Conservation (phyloP, 306 rosid species). For the Cotoneaster glaucophyllus region DNA sequence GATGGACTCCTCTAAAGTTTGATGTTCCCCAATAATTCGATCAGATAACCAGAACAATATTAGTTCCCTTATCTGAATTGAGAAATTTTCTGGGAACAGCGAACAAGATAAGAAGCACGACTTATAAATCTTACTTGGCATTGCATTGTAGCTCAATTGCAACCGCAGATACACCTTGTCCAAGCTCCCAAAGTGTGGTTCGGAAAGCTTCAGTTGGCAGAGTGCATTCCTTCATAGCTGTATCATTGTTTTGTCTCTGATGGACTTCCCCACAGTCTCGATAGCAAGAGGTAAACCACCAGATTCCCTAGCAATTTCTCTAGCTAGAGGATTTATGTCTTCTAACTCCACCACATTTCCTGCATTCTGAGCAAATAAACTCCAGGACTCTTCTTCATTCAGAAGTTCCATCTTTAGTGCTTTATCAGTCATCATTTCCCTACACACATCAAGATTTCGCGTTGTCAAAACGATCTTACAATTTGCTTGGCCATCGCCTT, state of each 20-base stretch:
- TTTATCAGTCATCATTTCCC: constrained; percentile 8
- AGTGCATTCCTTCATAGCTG: constrained; percentile 14
- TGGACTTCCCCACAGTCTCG: constrained; percentile 10
- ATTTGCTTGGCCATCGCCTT: constrained; percentile 2
- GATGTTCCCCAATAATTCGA: constrained; percentile 10
- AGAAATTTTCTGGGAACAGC: constrained; percentile 7
- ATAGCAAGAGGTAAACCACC: constrained; percentile 15
- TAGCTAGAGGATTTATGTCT: constrained; percentile 4
- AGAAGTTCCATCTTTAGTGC: constrained; percentile 9
- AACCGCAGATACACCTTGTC: constrained; percentile 12
- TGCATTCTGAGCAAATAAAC: constrained; percentile 8
- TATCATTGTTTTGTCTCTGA: constrained; percentile 8
- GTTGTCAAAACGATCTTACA: constrained; percentile 19
- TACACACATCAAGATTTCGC: not conserved
- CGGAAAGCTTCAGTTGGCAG: not conserved
- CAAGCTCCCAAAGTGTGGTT: not conserved
- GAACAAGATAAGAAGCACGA: constrained; percentile 19
- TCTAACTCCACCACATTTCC: constrained; percentile 9
- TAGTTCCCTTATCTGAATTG: constrained; percentile 11
- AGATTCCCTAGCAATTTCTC: constrained; percentile 13
- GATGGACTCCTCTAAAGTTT: constrained; percentile 9
- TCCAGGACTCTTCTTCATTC: constrained; percentile 21
- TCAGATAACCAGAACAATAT: constrained; percentile 7
- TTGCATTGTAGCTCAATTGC: constrained; percentile 8
- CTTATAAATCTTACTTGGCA: constrained; percentile 4